Evolutionary conservation across 2,329 filamentous ascomycete species (phyloP), one percentile per base, ranked within the genome.

Genomic region (Amesomyces nigricolor): DNA sequence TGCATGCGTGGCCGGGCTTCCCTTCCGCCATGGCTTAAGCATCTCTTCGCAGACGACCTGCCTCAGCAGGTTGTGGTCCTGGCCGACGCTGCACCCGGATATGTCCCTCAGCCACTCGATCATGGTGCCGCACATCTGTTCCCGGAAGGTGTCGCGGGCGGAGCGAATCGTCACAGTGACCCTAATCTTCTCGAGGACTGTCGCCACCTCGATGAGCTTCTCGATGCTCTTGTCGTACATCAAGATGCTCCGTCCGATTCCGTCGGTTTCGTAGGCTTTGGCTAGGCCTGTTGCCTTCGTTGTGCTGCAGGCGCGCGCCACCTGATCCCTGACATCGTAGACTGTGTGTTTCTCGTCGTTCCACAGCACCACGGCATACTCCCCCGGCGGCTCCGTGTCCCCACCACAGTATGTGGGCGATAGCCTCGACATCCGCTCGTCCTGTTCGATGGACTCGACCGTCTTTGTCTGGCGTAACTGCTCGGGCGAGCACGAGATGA

Each of bases 271-370:
- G 65, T 90, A 85, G 0, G 94, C 94, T 64, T 88, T 87, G 45
- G 81, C 73, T 17, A 85, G 73, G 3, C 89, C 92, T 59, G 89
- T 87, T 5, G 75, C 77, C 58, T 79, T 75, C 6, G 84, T 81
- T 62, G 89, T 86, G 58, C 81, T 83, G 74, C 94, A 99, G 48
- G 94, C 94, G 61, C 92, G 82, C 3, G 89, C 88, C 19, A 99
- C 89, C 69, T 97, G 92, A 55, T 95, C 85, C 62, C 86, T 80
- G 5, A 99, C 92, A 68, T 99, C 94, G 46, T 85, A 82, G 43
- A 97, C 86, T 0, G 94, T 99, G 69, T 99, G 94, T 71, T 99
- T 99, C 73, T 99, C 94, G 62, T 99, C 94, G 64, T 99, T 99
- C 94, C 94, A 99, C 5, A 99, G 76, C 14, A 96, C 76, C 44